phyloP scores from a whole-genome alignment of 2,329 filamentous ascomycete genomes.

The Colletotrichum tamarilloi region DNA sequence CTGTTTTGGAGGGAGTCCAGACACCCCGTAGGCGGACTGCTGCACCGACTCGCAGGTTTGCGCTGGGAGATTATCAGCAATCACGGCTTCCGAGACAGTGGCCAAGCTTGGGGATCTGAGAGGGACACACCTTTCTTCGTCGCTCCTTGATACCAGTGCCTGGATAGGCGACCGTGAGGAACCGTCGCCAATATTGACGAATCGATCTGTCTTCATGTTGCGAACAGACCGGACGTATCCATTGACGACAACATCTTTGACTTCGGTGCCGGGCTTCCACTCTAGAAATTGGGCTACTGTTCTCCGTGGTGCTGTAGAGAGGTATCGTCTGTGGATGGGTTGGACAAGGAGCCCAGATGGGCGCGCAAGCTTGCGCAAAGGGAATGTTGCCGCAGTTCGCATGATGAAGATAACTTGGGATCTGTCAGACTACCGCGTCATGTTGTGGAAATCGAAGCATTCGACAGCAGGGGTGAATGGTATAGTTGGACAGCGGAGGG shows the following conservation, averaged over 20 bases:
- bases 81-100: conserved; percentile 39
- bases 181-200: conserved; percentile 89
- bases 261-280: conserved; percentile 56
- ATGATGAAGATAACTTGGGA: neutral
- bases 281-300: conserved; percentile 68
- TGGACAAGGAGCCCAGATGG: neutral
- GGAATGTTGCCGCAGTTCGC: neutral
- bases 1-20: conserved; percentile 78
- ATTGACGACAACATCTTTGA: conserved; percentile 70
- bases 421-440: neutral
- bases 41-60: conserved; percentile 76
- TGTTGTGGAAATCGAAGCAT: neutral
- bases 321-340: conserved; percentile 38
- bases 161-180: conserved; percentile 84
- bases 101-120: conserved; percentile 32
- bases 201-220: conserved; percentile 85
- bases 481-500: neutral
- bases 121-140: conserved; percentile 73
- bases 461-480: neutral
- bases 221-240: conserved; percentile 88
- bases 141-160: conserved; percentile 79
- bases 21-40: conserved; percentile 82
- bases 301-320: conserved; percentile 51
- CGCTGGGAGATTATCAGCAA: conserved; percentile 59
- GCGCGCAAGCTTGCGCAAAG: neutral